A percentile compares a stretch with the other conserved stretches of the same genome.
These are phyloP conservation scores for Amauroascus niger DNA, from an alignment of 2,329 filamentous ascomycete species.

Conservation along the genomic window DNA sequence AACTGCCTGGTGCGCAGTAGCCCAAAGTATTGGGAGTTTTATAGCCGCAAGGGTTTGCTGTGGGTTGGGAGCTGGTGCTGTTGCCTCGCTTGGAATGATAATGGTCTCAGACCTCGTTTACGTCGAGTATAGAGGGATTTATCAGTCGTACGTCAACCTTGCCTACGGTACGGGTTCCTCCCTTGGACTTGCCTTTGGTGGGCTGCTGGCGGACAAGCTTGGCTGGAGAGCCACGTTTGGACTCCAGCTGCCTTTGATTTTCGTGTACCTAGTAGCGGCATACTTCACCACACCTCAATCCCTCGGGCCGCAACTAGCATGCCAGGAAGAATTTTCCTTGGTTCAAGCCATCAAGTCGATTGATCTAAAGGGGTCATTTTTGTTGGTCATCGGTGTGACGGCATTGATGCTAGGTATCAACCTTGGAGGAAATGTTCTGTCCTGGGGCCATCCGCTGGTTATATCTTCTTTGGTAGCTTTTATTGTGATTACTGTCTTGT, in stretches of 20 bases:
- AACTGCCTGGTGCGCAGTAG: slow-evolving; percentile 61
- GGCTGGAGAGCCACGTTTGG: slow-evolving; percentile 39
- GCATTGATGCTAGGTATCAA: slow-evolving; percentile 44
- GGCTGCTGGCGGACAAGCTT: slow-evolving; percentile 32
- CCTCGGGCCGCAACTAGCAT: slow-evolving; percentile 39
- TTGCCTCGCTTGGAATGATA: slow-evolving; percentile 57
- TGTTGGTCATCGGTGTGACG: slow-evolving; percentile 41
- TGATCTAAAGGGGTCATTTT: slow-evolving; percentile 41
- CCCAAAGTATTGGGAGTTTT: slow-evolving; percentile 59
- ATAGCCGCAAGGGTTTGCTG: slow-evolving; percentile 61
- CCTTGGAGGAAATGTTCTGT: slow-evolving; percentile 44
- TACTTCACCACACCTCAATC: slow-evolving; percentile 35
- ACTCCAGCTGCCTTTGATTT: slow-evolving; percentile 43
- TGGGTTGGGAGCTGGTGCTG: slow-evolving; percentile 62
- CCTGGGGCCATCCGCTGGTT: slow-evolving; percentile 44
- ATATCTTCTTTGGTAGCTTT: slow-evolving; percentile 39
- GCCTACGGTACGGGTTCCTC: slow-evolving; percentile 31
- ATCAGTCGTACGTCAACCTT: slow-evolving; percentile 37
- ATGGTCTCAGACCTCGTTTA: slow-evolving; percentile 58
- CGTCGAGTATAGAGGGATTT: slow-evolving; percentile 49
- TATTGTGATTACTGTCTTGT: slow-evolving; percentile 29
- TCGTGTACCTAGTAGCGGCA: slow-evolving; percentile 22
- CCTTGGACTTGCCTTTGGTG: slow-evolving; percentile 33
- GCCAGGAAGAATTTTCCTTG: slow-evolving; percentile 33
- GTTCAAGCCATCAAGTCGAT: slow-evolving; percentile 40